A percentile compares a stretch with the other conserved stretches of the same genome.
phyloP scores from a whole-genome alignment of 805 yeast species.

The Kuraishia capsulata region DNA sequence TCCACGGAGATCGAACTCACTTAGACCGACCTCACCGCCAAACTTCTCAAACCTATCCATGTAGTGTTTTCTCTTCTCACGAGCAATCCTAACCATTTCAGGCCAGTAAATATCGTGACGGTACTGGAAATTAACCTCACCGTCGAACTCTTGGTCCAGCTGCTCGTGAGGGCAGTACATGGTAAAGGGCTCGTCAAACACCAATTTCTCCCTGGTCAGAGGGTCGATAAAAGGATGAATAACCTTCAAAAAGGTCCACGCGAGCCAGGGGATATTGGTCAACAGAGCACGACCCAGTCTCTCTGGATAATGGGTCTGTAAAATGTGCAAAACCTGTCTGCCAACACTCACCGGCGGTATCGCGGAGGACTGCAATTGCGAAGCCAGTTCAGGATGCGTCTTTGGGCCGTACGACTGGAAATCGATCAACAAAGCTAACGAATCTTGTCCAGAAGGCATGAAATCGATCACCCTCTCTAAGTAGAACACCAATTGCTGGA shows the following conservation, averaged over 20 bases:
- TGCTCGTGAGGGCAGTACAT: conserved; percentile 76
- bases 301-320: conserved; percentile 97
- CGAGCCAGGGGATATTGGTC: conserved; percentile 90
- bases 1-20: conserved; percentile 73
- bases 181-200: conserved; percentile 81
- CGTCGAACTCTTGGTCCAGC: conserved; percentile 80
- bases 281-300: conserved; percentile 87
- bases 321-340: conserved; percentile 82
- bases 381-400: conserved; percentile 50
- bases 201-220: conserved; percentile 85
- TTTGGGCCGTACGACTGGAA: conserved; percentile 57
- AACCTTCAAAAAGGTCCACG: conserved; percentile 84
- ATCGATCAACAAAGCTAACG: conserved; percentile 84
- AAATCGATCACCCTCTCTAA: conserved; percentile 86
- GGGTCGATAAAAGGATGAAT: conserved; percentile 97
- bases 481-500: conserved; percentile 91
- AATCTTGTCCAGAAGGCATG: conserved; percentile 96
- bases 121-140: conserved; percentile 76
- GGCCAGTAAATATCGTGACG: conserved; percentile 78
- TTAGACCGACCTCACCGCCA: conserved; percentile 69
- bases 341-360: conserved; percentile 88
- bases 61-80: conserved; percentile 50
- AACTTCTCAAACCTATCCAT: conserved; percentile 59
- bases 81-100: conserved; percentile 51
- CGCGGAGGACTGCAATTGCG: conserved; percentile 48